Percentiles rank a stretch among this genome's conserved stretches.
Evolutionary conservation across 1,284 basidiomycete species (phyloP).

Genomic region (Cerioporus squamosus): DNA sequence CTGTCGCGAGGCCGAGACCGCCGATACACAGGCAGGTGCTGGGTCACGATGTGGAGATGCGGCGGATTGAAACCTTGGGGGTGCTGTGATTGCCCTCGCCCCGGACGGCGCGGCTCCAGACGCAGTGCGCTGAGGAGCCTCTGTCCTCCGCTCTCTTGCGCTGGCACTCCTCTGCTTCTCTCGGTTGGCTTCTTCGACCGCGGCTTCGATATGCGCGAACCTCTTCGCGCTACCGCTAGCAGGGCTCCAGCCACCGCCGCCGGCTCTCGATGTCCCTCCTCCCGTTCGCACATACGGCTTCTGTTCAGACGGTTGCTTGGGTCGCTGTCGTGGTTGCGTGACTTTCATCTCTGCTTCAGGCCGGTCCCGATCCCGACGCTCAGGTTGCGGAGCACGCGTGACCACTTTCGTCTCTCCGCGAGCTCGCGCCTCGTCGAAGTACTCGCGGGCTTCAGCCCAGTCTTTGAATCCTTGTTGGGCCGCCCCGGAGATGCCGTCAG

Average conservation of each 20-base stretch:
- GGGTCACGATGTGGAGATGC: no score
- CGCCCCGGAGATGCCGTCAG: constrained; percentile 44
- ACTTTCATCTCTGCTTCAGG: background rate
- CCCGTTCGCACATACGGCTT: no score
- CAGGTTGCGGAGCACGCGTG: background rate
- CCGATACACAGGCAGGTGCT: no score
- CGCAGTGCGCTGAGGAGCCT: no score
- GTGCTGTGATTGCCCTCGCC: no score
- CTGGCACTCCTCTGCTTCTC: background rate
- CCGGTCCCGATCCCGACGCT: no score
- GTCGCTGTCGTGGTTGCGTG: no score
- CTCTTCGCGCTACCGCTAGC: constrained; percentile 2
- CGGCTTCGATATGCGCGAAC: constrained; percentile 6
- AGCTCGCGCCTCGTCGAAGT: constrained; percentile 41
- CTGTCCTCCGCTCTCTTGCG: background rate
- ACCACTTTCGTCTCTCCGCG: constrained; percentile 27
- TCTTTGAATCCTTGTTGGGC: constrained; percentile 47
- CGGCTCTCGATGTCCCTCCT: no score
- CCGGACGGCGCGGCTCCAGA: no score
- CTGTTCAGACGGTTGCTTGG: no score
- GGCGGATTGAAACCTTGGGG: no score
- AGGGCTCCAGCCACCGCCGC: background rate
- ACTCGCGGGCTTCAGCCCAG: constrained; percentile 44
- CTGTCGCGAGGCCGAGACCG: no score
- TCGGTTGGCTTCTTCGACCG: background rate